A percentile compares a stretch with the other conserved stretches of the same genome.
Conservation (phyloP, 139 green algal species). For the Chlamydomonas asymmetrica region DNA sequence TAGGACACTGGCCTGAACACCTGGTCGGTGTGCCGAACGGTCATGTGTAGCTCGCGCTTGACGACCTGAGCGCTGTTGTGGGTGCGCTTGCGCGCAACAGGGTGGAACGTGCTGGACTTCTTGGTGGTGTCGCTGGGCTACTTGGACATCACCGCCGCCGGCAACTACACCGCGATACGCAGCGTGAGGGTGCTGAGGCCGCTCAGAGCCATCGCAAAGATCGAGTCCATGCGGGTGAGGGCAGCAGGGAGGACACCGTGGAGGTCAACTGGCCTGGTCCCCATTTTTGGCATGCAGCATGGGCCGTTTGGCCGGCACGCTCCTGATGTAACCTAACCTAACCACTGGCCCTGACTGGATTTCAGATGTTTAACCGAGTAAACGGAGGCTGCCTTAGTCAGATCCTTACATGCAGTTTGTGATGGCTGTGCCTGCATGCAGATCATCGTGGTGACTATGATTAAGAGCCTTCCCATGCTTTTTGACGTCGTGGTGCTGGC, state of each 20-base stretch:
- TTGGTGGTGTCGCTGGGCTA: slow-evolving; percentile 45
- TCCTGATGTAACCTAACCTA: neutral
- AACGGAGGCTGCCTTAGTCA: neutral
- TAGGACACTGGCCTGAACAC: too few relatives aligned
- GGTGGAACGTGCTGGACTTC: slow-evolving; percentile 73
- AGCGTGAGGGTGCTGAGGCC: slow-evolving; percentile 68
- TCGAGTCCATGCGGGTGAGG: slow-evolving; percentile 46
- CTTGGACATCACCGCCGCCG: slow-evolving; percentile 23
- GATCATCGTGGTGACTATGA: slow-evolving; percentile 69
- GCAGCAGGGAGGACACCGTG: neutral
- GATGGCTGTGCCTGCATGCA: neutral
- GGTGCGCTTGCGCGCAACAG: too few relatives aligned
- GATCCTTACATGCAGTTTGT: neutral
- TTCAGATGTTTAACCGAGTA: neutral
- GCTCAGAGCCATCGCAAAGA: slow-evolving; percentile 63
- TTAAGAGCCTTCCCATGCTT: slow-evolving; percentile 72
- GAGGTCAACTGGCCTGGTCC: neutral
- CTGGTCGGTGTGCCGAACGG: too few relatives aligned
- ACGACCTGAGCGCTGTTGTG: too few relatives aligned
- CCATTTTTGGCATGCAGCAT: neutral
- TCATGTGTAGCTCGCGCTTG: too few relatives aligned
- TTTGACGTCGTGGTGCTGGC: slow-evolving; percentile 73
- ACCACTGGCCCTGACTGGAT: neutral
- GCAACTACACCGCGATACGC: slow-evolving; percentile 62
- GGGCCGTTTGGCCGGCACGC: neutral